Evolutionary conservation across 208 protist genomes (phyloP).

Genomic region (Phytomonas serpens): DNA sequence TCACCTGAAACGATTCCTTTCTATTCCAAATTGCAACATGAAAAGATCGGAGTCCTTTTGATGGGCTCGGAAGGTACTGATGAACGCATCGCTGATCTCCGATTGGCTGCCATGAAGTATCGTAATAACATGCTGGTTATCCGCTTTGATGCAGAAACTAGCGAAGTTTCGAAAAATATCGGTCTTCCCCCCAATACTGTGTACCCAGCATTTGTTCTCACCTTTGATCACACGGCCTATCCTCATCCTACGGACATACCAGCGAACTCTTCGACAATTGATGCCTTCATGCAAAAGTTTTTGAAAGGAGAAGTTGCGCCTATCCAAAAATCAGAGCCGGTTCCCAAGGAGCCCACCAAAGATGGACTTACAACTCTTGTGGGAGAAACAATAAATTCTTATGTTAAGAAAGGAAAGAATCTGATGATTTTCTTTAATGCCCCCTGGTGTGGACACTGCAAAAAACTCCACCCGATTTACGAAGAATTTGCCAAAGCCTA

Average conservation of each 20-base stretch:
- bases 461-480: slow-evolving; percentile 82
- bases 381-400: slow-evolving; percentile 40
- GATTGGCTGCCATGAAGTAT: slow-evolving; percentile 50
- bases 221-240: slow-evolving; percentile 34
- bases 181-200: slow-evolving; percentile 41
- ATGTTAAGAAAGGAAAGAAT: slow-evolving; percentile 58
- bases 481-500: slow-evolving; percentile 54
- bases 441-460: slow-evolving; percentile 96
- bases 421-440: slow-evolving; percentile 95
- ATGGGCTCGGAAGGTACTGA: slow-evolving; percentile 16
- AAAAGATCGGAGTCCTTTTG: slow-evolving; percentile 12
- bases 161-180: slow-evolving; percentile 52
- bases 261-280: slow-evolving; percentile 35
- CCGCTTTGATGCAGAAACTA: slow-evolving; percentile 65
- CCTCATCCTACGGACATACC: slow-evolving; percentile 33
- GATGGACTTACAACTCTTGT: slow-evolving; percentile 81
- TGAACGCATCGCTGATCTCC: slow-evolving; percentile 23
- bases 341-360: slow-evolving; percentile 59
- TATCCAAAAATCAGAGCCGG: slow-evolving; percentile 39
- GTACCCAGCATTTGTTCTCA: slow-evolving; percentile 77
- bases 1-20: not conserved
- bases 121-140: slow-evolving; percentile 67
- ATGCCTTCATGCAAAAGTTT: slow-evolving; percentile 47
- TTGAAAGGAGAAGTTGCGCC: slow-evolving; percentile 36
- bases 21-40: not conserved